Evolutionary conservation across 768 basidiomycete species (phyloP).

Genomic region (Filobasidium floriforme): DNA sequence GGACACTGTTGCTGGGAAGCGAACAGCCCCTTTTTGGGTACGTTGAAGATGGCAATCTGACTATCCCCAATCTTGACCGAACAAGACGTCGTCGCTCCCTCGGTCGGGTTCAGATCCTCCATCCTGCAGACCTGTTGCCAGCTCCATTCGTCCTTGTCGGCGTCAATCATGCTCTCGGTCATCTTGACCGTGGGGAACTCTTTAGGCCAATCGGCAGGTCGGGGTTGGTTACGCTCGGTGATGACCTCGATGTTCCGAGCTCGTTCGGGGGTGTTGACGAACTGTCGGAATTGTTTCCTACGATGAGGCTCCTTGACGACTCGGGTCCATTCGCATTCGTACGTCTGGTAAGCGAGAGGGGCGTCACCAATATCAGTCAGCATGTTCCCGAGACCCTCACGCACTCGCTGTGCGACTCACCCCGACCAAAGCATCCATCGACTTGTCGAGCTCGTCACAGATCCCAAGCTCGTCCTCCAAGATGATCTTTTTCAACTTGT

Average conservation of each 20-base stretch:
- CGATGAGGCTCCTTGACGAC: conserved; percentile 55
- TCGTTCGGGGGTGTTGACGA: conserved; percentile 54
- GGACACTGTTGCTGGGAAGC: conserved; percentile 63
- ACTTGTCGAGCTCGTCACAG: conserved; percentile 58
- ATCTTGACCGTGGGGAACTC: conserved; percentile 52
- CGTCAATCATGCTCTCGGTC: conserved; percentile 44
- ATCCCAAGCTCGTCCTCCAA: conserved; percentile 67
- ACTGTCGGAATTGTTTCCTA: conserved; percentile 56
- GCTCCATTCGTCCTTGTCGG: conserved; percentile 53
- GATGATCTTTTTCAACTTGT: conserved; percentile 60
- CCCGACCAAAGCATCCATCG: conserved; percentile 60
- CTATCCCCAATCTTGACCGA: conserved; percentile 43
- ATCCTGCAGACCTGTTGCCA: conserved; percentile 54
- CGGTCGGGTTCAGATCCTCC: conserved; percentile 51
- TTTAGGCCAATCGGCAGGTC: conserved; percentile 66
- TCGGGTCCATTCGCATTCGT: conserved; percentile 62
- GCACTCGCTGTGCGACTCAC: neutral
- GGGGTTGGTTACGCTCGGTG: conserved; percentile 56
- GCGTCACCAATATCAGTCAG: neutral
- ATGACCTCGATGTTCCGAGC: conserved; percentile 50
- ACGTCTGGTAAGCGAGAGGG: conserved; percentile 44
- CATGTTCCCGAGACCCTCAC: neutral
- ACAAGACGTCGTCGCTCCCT: conserved; percentile 49
- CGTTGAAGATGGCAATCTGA: conserved; percentile 62
- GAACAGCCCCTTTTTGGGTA: conserved; percentile 56